A percentile compares a stretch with the other conserved stretches of the same genome.
Evolutionary conservation across 495 filamentous ascomycete genomes (phyloP).

Genomic region (Penicillium goetzii): DNA sequence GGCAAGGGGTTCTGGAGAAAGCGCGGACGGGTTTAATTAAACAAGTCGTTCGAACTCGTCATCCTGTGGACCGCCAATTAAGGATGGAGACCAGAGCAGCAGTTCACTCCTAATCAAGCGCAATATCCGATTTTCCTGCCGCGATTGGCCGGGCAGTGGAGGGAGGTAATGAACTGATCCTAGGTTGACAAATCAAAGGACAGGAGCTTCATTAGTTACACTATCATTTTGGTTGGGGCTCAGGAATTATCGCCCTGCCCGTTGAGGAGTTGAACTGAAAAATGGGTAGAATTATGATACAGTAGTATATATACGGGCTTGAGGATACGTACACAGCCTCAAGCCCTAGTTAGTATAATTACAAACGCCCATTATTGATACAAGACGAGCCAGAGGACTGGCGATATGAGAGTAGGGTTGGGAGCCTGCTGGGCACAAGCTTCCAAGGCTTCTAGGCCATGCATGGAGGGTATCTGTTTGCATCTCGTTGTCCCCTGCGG

Average conservation of each 20-base stretch:
- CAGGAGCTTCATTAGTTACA: background rate
- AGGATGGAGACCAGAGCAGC: background rate
- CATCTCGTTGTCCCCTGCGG: slow-evolving; percentile 9
- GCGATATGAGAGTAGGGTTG: background rate
- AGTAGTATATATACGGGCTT: background rate
- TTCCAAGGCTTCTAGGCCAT: background rate
- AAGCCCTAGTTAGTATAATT: background rate
- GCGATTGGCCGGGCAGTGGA: slow-evolving; percentile 2
- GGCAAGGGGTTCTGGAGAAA: slow-evolving; percentile 19
- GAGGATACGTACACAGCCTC: background rate
- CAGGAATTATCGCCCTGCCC: background rate
- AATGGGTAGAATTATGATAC: background rate
- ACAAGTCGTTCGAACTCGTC: slow-evolving; percentile 18
- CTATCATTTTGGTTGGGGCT: background rate
- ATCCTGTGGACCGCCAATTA: slow-evolving; percentile 13
- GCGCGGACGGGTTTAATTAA: slow-evolving; percentile 17
- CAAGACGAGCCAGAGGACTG: background rate
- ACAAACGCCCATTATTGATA: background rate
- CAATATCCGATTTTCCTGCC: slow-evolving; percentile 3
- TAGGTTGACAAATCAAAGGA: background rate
- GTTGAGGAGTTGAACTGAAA: background rate
- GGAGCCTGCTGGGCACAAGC: background rate
- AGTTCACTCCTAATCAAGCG: background rate
- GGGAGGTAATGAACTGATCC: background rate
- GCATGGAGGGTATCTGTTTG: background rate